Base-by-base conservation (phyloP, 1,284 basidiomycete genomes). In the Ganoderma multipileum region DNA sequence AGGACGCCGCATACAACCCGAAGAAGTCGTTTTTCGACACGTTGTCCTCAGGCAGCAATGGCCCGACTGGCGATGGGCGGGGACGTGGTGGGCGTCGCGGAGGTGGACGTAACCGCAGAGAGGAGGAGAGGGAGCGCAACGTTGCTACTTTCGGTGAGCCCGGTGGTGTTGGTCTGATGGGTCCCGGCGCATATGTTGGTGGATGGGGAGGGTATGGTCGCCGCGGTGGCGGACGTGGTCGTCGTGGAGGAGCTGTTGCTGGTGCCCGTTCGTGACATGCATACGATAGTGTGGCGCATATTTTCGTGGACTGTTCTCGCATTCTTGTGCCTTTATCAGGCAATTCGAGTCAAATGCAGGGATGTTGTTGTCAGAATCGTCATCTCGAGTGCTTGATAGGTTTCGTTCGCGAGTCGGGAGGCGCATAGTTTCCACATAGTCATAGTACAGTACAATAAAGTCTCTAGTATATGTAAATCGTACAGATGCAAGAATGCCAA, bases 111-210 rank as follows among this genome's bases (percentile, higher is more conserved):
- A 92, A 89, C 74, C 85, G 92, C 71, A 79, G 92, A 60, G 92
- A 94, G 74, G 92, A 94, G 74, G 92, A 94, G 76, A 81, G 92
- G 68, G 91, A 92, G 78, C 86, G 87, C 79, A 94, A 94, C 74
- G 87, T 94, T 8, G 91, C 91, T 41, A 94, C 92, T 16, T 94
- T 94, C 83, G 92, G 92, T 5, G 93, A 94, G 77, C 89, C 92
- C 7, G 92, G 92, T 20, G 90, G 89, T 67, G 86, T 91, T 33
- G 91, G 91, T 12, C 77, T 92, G 63, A 85, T 92, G 83, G 91
- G 92, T 0, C 91, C 91, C 28, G 85, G 85, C 63, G 85, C 83
- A 26, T 87, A 87, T 72, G 85, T 87, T 16, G 81, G 83, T 64
- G 86, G 86, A 1, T 86, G 84, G 82, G 86, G 86, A 57, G 85